These are phyloP conservation scores for Salix dunnii DNA, from an alignment of 345 rosid genomes.

Conservation along the genomic window DNA sequence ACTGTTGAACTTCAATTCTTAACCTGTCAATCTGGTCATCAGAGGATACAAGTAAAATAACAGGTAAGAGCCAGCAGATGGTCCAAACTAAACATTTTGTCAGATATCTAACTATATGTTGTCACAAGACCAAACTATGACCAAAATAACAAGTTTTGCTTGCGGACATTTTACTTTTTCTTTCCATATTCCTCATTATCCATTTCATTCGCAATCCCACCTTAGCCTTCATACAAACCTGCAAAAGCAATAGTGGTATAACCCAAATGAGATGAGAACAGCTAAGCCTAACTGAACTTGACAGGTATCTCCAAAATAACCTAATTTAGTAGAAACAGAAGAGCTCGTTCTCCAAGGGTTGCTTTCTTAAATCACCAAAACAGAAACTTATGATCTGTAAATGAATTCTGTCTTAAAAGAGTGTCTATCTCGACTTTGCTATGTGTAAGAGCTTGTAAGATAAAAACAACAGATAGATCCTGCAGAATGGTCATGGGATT, in stretches of 20 bases:
- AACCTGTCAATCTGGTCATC: slow-evolving; percentile 58
- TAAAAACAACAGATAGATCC: not conserved
- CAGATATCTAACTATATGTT: not conserved
- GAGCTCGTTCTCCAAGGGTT: not conserved
- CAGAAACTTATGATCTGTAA: not conserved
- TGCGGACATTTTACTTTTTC: slow-evolving; percentile 75
- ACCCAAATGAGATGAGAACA: not conserved
- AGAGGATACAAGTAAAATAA: slow-evolving; percentile 12
- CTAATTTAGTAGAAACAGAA: not conserved
- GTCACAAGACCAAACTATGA: not conserved
- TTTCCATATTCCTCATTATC: slow-evolving; percentile 82
- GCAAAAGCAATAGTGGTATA: slow-evolving; percentile 5
- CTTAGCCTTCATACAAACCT: slow-evolving; percentile 70
- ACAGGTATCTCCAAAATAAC: not conserved
- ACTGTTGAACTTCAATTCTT: slow-evolving; percentile 49
- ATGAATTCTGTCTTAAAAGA: not conserved
- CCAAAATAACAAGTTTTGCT: slow-evolving; percentile 74
- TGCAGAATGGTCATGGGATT: not conserved
- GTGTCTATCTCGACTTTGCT: not conserved
- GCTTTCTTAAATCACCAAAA: not conserved
- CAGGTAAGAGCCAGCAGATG: not conserved
- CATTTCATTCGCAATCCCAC: slow-evolving; percentile 79
- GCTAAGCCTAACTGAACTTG: not conserved
- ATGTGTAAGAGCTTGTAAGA: not conserved
- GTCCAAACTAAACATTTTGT: not conserved